A percentile compares a stretch with the other conserved stretches of the same genome.
Evolutionary conservation across 768 basidiomycete species (phyloP).

Genomic region (Russula brevipes): DNA sequence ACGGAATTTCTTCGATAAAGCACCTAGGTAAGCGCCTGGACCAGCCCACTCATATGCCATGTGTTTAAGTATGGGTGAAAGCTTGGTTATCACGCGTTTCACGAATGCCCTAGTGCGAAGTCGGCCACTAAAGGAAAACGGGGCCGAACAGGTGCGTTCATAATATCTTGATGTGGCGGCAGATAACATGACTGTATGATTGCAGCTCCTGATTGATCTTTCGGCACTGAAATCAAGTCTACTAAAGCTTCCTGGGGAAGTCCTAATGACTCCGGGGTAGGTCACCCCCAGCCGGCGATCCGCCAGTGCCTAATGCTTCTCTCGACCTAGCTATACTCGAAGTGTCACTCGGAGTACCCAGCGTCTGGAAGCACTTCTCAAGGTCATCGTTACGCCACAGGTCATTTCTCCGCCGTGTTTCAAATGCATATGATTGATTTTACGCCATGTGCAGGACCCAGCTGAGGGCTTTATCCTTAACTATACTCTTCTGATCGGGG

Average conservation of each 20-base stretch:
- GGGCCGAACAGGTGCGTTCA: slow-evolving; percentile 89
- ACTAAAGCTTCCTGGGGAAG: slow-evolving; percentile 75
- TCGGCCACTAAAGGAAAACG: slow-evolving; percentile 84
- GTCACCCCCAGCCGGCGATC: slow-evolving; percentile 13
- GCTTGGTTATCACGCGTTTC: slow-evolving; percentile 80
- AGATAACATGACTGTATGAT: slow-evolving; percentile 15
- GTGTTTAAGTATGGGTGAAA: slow-evolving; percentile 29
- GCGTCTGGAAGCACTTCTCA: slow-evolving; percentile 84
- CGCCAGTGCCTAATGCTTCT: slow-evolving; percentile 15
- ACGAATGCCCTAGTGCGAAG: slow-evolving; percentile 87
- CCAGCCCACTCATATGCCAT: neutral
- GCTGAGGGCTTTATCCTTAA: slow-evolving; percentile 93
- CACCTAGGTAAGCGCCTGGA: slow-evolving; percentile 59
- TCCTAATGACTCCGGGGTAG: slow-evolving; percentile 51
- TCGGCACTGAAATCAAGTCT: slow-evolving; percentile 81
- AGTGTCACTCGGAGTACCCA: slow-evolving; percentile 76
- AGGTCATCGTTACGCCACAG: slow-evolving; percentile 91
- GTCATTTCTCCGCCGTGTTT: slow-evolving; percentile 39
- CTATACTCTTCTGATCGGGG: slow-evolving; percentile 90
- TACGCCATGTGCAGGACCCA: slow-evolving; percentile 57
- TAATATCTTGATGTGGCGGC: slow-evolving; percentile 1
- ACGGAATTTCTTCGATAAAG: slow-evolving; percentile 90
- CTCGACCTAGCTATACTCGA: slow-evolving; percentile 62
- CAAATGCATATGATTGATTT: neutral
- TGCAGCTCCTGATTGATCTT: slow-evolving; percentile 82